Evolutionary conservation across 768 basidiomycete genomes (phyloP).

Genomic region (Amanita thiersii): DNA sequence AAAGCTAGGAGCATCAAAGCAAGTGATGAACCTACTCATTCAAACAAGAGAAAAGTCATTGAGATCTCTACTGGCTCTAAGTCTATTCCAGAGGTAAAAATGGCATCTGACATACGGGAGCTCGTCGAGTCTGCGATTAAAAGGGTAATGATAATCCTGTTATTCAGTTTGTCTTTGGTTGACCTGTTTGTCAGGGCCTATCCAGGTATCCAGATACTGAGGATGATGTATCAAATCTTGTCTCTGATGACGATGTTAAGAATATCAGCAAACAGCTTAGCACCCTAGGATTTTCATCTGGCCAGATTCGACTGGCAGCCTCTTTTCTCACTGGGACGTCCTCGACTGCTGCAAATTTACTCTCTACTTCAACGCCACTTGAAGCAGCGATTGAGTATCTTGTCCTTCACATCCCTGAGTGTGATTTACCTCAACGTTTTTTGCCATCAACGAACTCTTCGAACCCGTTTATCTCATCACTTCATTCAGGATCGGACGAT

Average conservation of each 20-base stretch:
- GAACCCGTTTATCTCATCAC: constrained; percentile 58
- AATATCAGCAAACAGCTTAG: constrained; percentile 47
- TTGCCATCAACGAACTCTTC: constrained; percentile 58
- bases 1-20: constrained; percentile 49
- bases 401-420: constrained; percentile 76
- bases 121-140: constrained; percentile 77
- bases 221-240: constrained; percentile 23
- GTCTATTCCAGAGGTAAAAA: constrained; percentile 66
- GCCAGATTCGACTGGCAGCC: constrained; percentile 43
- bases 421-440: constrained; percentile 75
- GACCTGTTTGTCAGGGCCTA: constrained; percentile 32
- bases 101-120: constrained; percentile 71
- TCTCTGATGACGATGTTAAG: constrained; percentile 33
- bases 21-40: constrained; percentile 17
- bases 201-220: constrained; percentile 41
- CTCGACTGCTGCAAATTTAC: constrained; percentile 50
- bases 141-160: constrained; percentile 34
- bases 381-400: constrained; percentile 83
- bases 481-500: constrained; percentile 52
- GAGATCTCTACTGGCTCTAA: background rate
- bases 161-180: background rate
- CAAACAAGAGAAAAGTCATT: background rate
- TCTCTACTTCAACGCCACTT: constrained; percentile 50
- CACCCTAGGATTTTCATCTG: constrained; percentile 56
- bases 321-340: constrained; percentile 54